Base-by-base conservation (phyloP, 805 yeast genomes). In the Saturnispora quitensis region DNA sequence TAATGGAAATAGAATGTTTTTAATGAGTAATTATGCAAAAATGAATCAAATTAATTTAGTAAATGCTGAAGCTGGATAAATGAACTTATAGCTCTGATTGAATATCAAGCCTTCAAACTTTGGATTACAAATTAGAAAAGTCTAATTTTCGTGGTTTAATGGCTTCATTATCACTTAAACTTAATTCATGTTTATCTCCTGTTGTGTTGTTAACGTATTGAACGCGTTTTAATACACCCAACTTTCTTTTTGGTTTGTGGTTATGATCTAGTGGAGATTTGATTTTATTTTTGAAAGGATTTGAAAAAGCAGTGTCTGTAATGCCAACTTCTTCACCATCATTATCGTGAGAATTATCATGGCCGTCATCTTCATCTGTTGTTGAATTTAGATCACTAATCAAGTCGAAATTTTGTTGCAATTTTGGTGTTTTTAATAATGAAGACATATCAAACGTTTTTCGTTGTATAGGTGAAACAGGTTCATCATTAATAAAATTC, bases 111-210 rank as follows among this genome's bases (percentile, higher is more conserved):
- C 4, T 34, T 22, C 24, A 3, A 33, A 18, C 15, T 40, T 40
- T 40, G 15, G 9, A 9, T 40, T 35, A 34, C 3, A 22, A 22
- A 13, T 49, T 45, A 35, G 60, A 62, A 52, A 73, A 73, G 36
- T 64, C 63, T 43, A 75, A 58, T 52, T 62, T 66, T 52, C 64
- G 71, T 1, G 78, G 78, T 53, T 68, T 70, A 18, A 73, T 62
- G 44, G 60, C 50, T 51, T 72, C 71, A 4, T 60, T 62, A 13
- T 62, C 63, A 36, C 67, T 63, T 58, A 73, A 63, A 25, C 59
- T 58, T 47, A 61, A 57, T 5, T 61, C 58, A 5, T 60, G 52
- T 28, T 59, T 62, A 44, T 69, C 66, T 1, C 75, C 76, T 7
- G 73, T 68, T 13, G 50, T 53, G 12, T 56, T 56, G 46, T 58